These are phyloP conservation scores for Starmera dryadoides DNA, from an alignment of 805 yeast species.

Conservation along the genomic window DNA sequence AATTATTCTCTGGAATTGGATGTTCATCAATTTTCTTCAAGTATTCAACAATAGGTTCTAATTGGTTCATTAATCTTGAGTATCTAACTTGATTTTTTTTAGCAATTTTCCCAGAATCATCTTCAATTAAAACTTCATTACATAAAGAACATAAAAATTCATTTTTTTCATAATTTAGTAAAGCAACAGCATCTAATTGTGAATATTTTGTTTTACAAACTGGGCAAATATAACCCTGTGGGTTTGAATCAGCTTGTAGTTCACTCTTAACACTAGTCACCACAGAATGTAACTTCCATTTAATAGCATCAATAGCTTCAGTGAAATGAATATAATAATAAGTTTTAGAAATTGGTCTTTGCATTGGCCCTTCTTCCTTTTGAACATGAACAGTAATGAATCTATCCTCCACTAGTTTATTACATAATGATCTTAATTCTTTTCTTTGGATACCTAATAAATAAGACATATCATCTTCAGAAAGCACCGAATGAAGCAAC, in stretches of 20 bases:
- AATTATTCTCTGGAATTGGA: slow-evolving; percentile 78
- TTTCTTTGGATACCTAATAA: slow-evolving; percentile 80
- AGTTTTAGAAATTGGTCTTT: slow-evolving; percentile 64
- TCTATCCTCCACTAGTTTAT: slow-evolving; percentile 78
- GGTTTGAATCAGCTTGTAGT: slow-evolving; percentile 76
- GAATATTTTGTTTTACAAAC: slow-evolving; percentile 75
- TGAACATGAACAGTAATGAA: slow-evolving; percentile 64
- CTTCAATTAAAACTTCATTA: slow-evolving; percentile 71
- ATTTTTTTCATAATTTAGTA: slow-evolving; percentile 71
- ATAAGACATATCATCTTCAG: slow-evolving; percentile 85
- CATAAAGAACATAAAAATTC: slow-evolving; percentile 84
- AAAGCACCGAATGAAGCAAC: slow-evolving; percentile 77
- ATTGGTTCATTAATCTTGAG: slow-evolving; percentile 79
- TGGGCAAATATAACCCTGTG: slow-evolving; percentile 92
- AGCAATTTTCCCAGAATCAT: slow-evolving; percentile 80
- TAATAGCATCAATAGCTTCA: slow-evolving; percentile 90
- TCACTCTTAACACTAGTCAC: slow-evolving; percentile 77
- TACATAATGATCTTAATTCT: slow-evolving; percentile 77
- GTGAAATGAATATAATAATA: slow-evolving; percentile 85
- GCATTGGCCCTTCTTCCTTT: slow-evolving; percentile 58
- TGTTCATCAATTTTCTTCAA: slow-evolving; percentile 78
- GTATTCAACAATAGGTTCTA: slow-evolving; percentile 80
- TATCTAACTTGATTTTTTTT: slow-evolving; percentile 73
- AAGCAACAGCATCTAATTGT: slow-evolving; percentile 80
- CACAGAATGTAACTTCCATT: slow-evolving; percentile 90